phyloP scores from a whole-genome alignment of 2,329 filamentous ascomycete genomes.

The Pleoardoris graminearum region DNA sequence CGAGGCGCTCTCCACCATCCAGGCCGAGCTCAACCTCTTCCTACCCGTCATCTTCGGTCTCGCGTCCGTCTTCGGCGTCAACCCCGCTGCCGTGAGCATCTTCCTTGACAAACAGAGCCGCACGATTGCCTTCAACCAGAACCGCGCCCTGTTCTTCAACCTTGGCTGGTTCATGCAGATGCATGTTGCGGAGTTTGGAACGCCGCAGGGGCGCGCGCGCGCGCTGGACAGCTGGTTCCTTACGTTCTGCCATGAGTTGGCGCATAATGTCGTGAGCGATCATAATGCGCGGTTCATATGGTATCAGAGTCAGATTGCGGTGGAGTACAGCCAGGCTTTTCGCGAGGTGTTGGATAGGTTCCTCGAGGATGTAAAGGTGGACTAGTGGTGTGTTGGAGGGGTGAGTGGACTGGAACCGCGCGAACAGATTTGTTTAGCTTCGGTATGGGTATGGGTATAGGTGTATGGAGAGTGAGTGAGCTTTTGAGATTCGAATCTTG shows the following conservation, averaged over 20 bases:
- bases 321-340: constrained; percentile 41
- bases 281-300: constrained; percentile 57
- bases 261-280: constrained; percentile 82
- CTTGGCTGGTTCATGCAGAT: constrained; percentile 82
- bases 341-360: constrained; percentile 31
- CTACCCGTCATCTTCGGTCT: constrained; percentile 41
- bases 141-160: constrained; percentile 91
- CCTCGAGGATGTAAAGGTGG: constrained; percentile 18
- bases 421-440: no score
- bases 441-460: no score
- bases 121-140: constrained; percentile 90
- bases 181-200: constrained; percentile 53
- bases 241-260: constrained; percentile 91
- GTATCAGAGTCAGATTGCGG: constrained; percentile 46
- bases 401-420: no score
- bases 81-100: constrained; percentile 72
- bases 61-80: constrained; percentile 64
- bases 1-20: constrained; percentile 31
- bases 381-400: neutral
- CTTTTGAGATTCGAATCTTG: no score
- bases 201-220: constrained; percentile 44
- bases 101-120: constrained; percentile 80
- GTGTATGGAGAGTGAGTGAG: no score
- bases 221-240: constrained; percentile 84
- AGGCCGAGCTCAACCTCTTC: constrained; percentile 32